These are phyloP conservation scores for Ailanthus altissimus DNA, from an alignment of 345 rosid genomes.

Conservation along the genomic window DNA sequence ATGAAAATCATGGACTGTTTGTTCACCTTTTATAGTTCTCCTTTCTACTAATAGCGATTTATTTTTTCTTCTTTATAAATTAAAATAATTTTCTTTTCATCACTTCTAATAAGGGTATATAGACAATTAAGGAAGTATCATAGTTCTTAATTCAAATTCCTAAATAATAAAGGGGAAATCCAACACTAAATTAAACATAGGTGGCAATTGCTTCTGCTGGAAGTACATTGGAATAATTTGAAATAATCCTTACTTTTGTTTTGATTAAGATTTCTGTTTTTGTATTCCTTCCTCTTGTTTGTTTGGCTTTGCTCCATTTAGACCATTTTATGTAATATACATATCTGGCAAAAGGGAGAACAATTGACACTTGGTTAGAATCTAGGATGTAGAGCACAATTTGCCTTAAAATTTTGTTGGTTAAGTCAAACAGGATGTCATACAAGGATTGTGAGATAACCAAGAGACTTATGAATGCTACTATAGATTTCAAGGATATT, in stretches of 20 bases:
- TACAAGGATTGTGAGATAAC: neutral
- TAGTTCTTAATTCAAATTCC: no score
- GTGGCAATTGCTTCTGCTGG: neutral
- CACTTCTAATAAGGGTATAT: neutral
- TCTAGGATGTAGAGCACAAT: neutral
- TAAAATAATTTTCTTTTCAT: neutral
- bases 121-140: neutral
- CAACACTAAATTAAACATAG: neutral
- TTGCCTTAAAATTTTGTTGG: neutral
- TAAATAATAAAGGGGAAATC: no score
- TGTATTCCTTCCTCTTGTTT: neutral
- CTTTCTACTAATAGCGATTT: neutral
- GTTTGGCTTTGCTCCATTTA: no score
- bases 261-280: neutral
- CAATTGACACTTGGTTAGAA: neutral
- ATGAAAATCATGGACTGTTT: neutral
- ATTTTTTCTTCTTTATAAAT: neutral
- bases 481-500: neutral
- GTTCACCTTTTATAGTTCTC: neutral
- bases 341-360: neutral
- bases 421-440: neutral
- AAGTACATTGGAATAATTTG: neutral
- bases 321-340: neutral
- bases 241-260: neutral
- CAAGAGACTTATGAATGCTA: neutral